phyloP scores from a whole-genome alignment of 2,329 filamentous ascomycete genomes.

The Mariannaea elegans region DNA sequence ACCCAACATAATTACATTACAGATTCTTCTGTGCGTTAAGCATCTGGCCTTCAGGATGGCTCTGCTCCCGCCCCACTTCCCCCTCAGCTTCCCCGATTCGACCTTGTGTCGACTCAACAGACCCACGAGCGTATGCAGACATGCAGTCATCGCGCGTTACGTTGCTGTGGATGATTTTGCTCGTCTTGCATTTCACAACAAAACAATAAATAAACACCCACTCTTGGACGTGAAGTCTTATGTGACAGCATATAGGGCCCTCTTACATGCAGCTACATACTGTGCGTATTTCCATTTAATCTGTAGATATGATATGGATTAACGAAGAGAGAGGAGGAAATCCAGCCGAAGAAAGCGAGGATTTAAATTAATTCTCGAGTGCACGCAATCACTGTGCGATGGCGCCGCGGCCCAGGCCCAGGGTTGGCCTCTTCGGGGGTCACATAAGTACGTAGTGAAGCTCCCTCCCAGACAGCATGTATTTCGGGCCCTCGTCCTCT shows the following conservation, averaged over 20 bases:
- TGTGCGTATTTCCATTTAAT: neutral
- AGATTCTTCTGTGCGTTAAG: neutral
- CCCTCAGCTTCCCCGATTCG: conserved; percentile 19
- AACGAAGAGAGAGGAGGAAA: neutral
- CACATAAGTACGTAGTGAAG: too few species aligned
- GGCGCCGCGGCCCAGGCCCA: neutral
- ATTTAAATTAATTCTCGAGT: too few species aligned
- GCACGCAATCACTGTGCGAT: too few species aligned
- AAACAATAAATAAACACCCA: conserved; percentile 3
- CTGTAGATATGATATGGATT: neutral
- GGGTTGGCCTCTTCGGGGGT: neutral
- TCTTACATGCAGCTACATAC: neutral
- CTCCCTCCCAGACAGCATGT: too few species aligned
- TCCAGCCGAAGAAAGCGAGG: neutral
- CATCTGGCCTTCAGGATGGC: neutral
- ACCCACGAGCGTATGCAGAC: conserved; percentile 12
- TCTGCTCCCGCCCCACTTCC: conserved; percentile 9
- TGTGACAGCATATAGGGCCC: conserved; percentile 9
- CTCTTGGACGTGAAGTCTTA: neutral
- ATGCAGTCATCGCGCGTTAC: conserved; percentile 11
- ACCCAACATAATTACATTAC: neutral
- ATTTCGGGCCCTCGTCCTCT: neutral
- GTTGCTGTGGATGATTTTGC: conserved; percentile 23
- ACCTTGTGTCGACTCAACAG: conserved; percentile 15
- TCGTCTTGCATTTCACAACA: conserved; percentile 18